phyloP scores from a whole-genome alignment of 116 monocot species.

The Cymodocea nodosa region DNA sequence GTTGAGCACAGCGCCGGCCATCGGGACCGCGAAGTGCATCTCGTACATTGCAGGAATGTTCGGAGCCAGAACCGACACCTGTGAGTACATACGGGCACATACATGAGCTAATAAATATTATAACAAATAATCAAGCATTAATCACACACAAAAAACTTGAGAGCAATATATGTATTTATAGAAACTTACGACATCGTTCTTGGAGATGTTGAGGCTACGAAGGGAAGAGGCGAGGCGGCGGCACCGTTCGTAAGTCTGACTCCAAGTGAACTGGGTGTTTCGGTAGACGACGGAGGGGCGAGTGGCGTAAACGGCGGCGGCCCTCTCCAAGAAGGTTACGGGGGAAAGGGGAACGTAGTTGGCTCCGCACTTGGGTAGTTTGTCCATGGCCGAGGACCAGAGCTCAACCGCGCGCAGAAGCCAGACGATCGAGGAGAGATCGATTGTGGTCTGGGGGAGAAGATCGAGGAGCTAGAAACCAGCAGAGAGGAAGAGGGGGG shows the following conservation, averaged over 20 bases:
- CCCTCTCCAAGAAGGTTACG: constrained; percentile 46
- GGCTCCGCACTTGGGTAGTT: constrained; percentile 37
- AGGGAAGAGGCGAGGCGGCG: constrained; percentile 48
- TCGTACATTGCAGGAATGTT: constrained; percentile 48
- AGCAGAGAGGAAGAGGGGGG: too few relatives aligned
- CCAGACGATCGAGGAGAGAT: background rate
- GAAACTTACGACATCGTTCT: constrained; percentile 35
- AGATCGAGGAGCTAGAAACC: background rate
- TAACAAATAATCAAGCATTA: too few relatives aligned
- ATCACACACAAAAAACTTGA: too few relatives aligned
- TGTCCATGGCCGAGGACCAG: constrained; percentile 20
- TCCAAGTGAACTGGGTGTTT: constrained; percentile 44
- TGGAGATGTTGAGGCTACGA: constrained; percentile 19
- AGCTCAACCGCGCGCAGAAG: background rate
- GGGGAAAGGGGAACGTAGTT: constrained; percentile 49
- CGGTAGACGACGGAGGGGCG: constrained; percentile 48
- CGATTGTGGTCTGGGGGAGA: too few relatives aligned
- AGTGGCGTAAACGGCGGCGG: constrained; percentile 33
- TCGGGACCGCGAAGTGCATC: constrained; percentile 61
- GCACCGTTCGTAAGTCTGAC: constrained; percentile 51
- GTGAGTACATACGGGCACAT: constrained; percentile 8
- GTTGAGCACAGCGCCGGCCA: constrained; percentile 52
- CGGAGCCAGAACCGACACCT: constrained; percentile 37
- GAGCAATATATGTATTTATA: too few relatives aligned
- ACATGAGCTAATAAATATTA: too few relatives aligned